Evolutionary conservation across 179 eudicot genomes (phyloP).

Genomic region (Beta corolliflora): DNA sequence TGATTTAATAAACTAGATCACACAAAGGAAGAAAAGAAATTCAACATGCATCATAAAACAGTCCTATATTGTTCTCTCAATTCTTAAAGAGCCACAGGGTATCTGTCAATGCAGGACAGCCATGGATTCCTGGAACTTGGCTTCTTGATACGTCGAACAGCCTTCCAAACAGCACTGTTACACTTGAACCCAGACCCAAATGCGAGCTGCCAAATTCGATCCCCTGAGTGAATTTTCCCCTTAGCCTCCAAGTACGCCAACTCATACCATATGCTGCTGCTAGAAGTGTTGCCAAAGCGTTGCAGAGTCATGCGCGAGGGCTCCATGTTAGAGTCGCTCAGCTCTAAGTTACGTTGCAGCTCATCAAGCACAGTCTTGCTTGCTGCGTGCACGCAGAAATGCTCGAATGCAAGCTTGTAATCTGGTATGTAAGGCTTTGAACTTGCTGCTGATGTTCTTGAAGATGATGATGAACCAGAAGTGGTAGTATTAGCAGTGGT

Average conservation of each 20-base stretch:
- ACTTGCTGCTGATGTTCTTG: not conserved
- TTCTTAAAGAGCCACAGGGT: constrained; percentile 26
- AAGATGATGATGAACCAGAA: constrained; percentile 9
- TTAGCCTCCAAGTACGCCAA: constrained; percentile 86
- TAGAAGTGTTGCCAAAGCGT: constrained; percentile 90
- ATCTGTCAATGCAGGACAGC: constrained; percentile 45
- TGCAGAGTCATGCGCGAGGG: constrained; percentile 72
- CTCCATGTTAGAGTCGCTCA: constrained; percentile 77
- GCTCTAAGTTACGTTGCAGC: constrained; percentile 81
- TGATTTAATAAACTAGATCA: not conserved
- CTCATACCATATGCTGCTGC: constrained; percentile 97
- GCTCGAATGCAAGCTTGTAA: constrained; percentile 95
- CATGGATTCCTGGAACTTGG: constrained; percentile 60
- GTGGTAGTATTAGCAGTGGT: not conserved
- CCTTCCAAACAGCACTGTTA: constrained; percentile 76
- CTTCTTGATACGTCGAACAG: constrained; percentile 51
- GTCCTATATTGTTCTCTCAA: not conserved
- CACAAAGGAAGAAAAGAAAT: not conserved
- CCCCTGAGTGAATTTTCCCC: constrained; percentile 58
- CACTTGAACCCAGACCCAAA: constrained; percentile 91
- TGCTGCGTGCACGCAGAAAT: constrained; percentile 88
- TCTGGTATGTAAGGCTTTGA: constrained; percentile 85
- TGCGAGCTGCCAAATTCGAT: constrained; percentile 83
- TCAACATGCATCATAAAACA: not conserved
- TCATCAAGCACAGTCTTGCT: constrained; percentile 79